Base-by-base conservation (phyloP, 352 stramenopile genomes). In the Phytophthora cryptogea region DNA sequence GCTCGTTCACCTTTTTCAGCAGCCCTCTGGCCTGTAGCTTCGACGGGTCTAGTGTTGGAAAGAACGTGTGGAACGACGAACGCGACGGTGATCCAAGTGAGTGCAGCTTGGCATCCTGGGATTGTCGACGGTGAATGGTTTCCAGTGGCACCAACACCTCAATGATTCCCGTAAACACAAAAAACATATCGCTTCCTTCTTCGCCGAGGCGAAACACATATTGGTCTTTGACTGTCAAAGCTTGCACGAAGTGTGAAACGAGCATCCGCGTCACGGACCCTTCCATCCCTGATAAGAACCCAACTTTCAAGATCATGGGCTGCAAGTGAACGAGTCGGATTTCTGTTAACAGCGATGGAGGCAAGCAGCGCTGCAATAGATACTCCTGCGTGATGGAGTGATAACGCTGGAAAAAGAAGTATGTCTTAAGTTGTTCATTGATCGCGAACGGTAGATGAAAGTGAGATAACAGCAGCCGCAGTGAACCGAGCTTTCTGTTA, bases 351-450 rank as follows among this genome's bases (percentile, higher is more conserved):
- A 88, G 50, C 0, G 78, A 85, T n/a, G 14, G 76, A 76, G 78
- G 78, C 5, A 88, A 48, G 43, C 75, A 86, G 8, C 57, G 42
- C 32, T 78, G 68, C 8, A 88, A 54, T 1, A 88, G 33, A 28
- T 80, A 70, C 44, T 88, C 78, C 47, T 88, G 73, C 0, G 78
- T 84, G 51, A 88, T 88, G 0, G 76, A 75, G 59, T 89, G 74
- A 32, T 80, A 82, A 2, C 71, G 69, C 46, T 80, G 66, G 45
- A 89, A 91, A 20, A 91, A 87, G 32, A 80, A 86, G 37, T 81
- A 89, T 0, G 75, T 86, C 58, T 91, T 86, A 17, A 91, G 64
- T 20, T 83, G 81, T 44, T 74, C 63, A 32, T 86, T 51, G 8
- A 89, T 73, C 4, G 66, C 23, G 1, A 45, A 36, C 8, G 79